phyloP scores from a whole-genome alignment of 2,329 filamentous ascomycete species.

The Didymella segeticola region DNA sequence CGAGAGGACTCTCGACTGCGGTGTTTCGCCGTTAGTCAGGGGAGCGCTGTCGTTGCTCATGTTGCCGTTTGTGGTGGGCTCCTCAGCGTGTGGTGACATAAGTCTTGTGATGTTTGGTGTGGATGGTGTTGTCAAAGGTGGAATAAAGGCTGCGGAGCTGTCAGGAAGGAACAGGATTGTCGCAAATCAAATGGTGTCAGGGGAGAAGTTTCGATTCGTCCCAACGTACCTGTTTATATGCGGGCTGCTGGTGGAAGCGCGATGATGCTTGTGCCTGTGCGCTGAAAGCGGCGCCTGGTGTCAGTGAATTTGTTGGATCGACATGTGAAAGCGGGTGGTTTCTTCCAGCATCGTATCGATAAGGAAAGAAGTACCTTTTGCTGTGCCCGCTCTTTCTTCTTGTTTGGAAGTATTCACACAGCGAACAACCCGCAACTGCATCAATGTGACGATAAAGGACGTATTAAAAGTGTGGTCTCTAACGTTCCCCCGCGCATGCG shows the following conservation, averaged over 20 bases:
- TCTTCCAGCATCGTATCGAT: conserved; percentile 25
- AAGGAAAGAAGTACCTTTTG: conserved; percentile 10
- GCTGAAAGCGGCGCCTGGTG: conserved; percentile 34
- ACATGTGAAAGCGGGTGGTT: conserved; percentile 33
- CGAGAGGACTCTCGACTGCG: conserved; percentile 48
- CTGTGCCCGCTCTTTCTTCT: conserved; percentile 2
- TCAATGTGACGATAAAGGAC: conserved; percentile 10
- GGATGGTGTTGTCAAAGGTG: conserved; percentile 16
- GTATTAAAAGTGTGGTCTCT: conserved; percentile 4
- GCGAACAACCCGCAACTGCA: background rate
- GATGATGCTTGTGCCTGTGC: conserved; percentile 29
- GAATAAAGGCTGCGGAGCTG: conserved; percentile 11
- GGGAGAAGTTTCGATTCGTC: conserved; percentile 14
- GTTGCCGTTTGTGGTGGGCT: conserved; percentile 40
- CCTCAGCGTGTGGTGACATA: conserved; percentile 46
- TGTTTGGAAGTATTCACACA: background rate
- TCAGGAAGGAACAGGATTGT: conserved; percentile 16
- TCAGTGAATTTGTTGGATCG: conserved; percentile 21
- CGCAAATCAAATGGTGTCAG: conserved; percentile 18
- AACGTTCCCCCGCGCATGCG: background rate
- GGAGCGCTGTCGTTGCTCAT: conserved; percentile 40
- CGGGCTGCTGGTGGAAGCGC: conserved; percentile 21
- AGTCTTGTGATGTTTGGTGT: conserved; percentile 11
- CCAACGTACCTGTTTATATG: conserved; percentile 35
- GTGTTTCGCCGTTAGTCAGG: conserved; percentile 51